Evolutionary conservation across 1,284 basidiomycete genomes (phyloP).

Genomic region (Melampsora larici-populina): DNA sequence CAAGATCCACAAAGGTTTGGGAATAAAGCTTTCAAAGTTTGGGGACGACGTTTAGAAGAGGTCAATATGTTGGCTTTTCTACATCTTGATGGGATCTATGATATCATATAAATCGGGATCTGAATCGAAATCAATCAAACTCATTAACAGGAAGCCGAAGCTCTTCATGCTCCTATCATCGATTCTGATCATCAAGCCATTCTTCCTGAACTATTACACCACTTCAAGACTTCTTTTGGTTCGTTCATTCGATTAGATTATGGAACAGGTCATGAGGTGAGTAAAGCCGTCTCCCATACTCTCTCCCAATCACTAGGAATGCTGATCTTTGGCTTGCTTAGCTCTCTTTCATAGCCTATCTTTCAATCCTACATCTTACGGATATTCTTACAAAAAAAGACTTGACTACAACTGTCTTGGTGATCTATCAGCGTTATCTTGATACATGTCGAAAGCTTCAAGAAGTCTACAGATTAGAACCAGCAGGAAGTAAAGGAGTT

Average conservation of each 20-base stretch:
- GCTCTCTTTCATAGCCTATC: constrained; percentile 35
- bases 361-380: constrained; percentile 19
- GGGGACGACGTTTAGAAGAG: constrained; percentile 75
- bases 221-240: constrained; percentile 80
- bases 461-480: constrained; percentile 84
- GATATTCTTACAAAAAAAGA: constrained; percentile 6
- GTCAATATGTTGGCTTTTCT: constrained; percentile 56
- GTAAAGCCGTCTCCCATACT: constrained; percentile 48
- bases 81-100: no score
- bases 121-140: neutral
- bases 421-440: constrained; percentile 71
- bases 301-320: neutral
- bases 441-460: constrained; percentile 80
- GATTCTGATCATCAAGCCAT: constrained; percentile 58
- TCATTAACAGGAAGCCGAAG: constrained; percentile 61
- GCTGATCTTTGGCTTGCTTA: neutral
- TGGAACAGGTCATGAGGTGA: constrained; percentile 90
- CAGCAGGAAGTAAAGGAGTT: constrained; percentile 94
- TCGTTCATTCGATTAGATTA: constrained; percentile 91
- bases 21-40: constrained; percentile 84
- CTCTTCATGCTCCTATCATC: constrained; percentile 62
- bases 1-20: constrained; percentile 87
- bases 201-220: constrained; percentile 66
- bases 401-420: constrained; percentile 51
- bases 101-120: neutral